phyloP scores from a whole-genome alignment of 495 filamentous ascomycete species.

The Pyrenula massariospora region DNA sequence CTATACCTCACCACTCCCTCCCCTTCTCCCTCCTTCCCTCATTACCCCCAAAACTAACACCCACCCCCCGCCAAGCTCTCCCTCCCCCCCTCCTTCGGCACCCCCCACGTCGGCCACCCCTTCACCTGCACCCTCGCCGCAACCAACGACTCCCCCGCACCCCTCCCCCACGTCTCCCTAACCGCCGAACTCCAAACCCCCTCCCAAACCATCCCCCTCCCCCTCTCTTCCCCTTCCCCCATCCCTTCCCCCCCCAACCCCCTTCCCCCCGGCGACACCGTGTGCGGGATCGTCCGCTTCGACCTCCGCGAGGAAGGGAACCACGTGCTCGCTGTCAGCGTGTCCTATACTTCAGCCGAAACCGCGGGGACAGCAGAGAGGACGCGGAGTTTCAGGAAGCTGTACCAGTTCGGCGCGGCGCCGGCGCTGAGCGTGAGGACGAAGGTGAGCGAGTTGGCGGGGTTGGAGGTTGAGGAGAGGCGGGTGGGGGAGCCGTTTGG shows the following conservation, averaged over 20 bases:
- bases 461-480: slow-evolving; percentile 30
- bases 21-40: slow-evolving; percentile 2
- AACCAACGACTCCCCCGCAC: slow-evolving; percentile 62
- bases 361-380: slow-evolving; percentile 53
- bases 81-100: slow-evolving; percentile 86
- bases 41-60: not conserved
- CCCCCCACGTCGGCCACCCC: slow-evolving; percentile 89
- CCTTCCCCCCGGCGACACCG: slow-evolving; percentile 51
- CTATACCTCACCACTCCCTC: not conserved
- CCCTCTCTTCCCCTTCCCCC: slow-evolving; percentile 32
- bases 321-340: slow-evolving; percentile 87
- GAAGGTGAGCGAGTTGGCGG: slow-evolving; percentile 56
- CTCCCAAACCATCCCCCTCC: slow-evolving; percentile 43
- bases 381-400: slow-evolving; percentile 79
- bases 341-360: slow-evolving; percentile 63
- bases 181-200: slow-evolving; percentile 94
- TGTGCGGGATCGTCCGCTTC: slow-evolving; percentile 75
- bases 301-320: slow-evolving; percentile 89
- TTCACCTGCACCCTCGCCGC: slow-evolving; percentile 91
- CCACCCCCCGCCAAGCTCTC: slow-evolving; percentile 42
- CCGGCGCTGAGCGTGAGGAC: slow-evolving; percentile 81
- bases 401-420: slow-evolving; percentile 94
- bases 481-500: slow-evolving; percentile 28
- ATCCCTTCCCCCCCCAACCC: slow-evolving; percentile 30
- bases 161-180: slow-evolving; percentile 48